Conservation (phyloP, 306 rosid genomes). For the Trichosanthes cucumerina region DNA sequence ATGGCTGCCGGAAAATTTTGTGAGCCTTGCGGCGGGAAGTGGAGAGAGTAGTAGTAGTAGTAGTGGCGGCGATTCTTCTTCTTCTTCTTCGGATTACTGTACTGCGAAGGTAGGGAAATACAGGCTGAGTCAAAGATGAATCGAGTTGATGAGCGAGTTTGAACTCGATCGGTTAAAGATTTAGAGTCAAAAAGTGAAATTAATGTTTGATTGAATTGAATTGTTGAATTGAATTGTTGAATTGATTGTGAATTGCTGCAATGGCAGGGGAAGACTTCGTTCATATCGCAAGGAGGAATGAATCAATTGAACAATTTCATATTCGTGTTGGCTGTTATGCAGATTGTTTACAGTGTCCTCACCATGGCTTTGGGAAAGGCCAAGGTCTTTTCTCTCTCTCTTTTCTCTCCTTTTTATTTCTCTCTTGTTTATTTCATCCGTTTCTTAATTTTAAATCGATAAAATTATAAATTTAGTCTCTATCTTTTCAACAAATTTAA, state of each 20-base stretch:
- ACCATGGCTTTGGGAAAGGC: slow-evolving; percentile 57
- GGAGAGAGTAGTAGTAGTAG: not conserved
- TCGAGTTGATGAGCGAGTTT: not conserved
- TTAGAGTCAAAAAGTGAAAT: not conserved
- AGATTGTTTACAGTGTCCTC: slow-evolving; percentile 40
- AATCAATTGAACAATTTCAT: slow-evolving; percentile 47
- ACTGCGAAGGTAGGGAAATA: not conserved
- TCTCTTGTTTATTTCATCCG: not conserved
- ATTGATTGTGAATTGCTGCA: not conserved
- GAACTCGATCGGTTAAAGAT: not conserved
- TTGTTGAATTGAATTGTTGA: too few species aligned
- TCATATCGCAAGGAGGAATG: slow-evolving; percentile 39
- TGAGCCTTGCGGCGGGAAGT: not conserved
- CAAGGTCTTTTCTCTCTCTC: slow-evolving; percentile 24
- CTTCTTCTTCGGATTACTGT: slow-evolving; percentile 3
- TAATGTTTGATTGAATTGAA: not conserved
- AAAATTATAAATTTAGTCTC: too few species aligned
- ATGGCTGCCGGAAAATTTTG: not conserved
- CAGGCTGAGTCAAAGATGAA: not conserved
- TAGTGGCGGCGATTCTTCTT: not conserved
- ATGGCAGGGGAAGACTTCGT: slow-evolving; percentile 37
- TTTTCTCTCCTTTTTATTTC: not conserved
- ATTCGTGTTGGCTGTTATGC: slow-evolving; percentile 47
- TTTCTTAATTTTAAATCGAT: not conserved
- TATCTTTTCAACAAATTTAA: too few species aligned